These are phyloP conservation scores for Withania somnifera DNA, from an alignment of 305 asterid genomes.

Conservation along the genomic window DNA sequence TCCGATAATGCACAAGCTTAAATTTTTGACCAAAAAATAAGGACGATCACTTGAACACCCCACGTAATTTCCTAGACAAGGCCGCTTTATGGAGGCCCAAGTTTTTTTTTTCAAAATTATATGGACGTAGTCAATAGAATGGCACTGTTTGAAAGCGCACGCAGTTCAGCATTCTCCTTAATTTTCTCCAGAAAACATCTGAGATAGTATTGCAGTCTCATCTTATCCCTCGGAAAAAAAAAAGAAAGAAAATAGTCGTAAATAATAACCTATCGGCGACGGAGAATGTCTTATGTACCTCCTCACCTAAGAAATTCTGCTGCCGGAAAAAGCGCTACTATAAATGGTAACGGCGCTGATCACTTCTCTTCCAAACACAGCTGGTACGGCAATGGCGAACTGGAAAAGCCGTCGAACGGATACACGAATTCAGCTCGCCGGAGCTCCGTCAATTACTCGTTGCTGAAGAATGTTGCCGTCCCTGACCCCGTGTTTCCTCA, in stretches of 20 bases:
- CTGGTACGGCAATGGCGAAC: conserved; percentile 26
- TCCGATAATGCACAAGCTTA: too few species aligned
- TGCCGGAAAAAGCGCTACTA: conserved; percentile 17
- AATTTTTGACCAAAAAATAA: too few species aligned
- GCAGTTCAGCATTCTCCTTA: background rate
- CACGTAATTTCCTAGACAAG: too few species aligned
- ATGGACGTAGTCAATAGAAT: background rate
- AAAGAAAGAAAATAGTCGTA: background rate
- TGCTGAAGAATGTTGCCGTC: conserved; percentile 16
- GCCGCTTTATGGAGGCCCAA: background rate
- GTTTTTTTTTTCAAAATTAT: background rate
- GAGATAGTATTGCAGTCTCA: background rate
- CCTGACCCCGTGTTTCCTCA: conserved; percentile 49
- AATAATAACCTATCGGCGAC: background rate
- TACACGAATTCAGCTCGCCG: conserved; percentile 31
- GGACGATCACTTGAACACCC: too few species aligned
- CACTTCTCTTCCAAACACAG: conserved; percentile 27
- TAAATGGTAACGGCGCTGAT: conserved; percentile 25
- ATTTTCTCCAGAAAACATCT: background rate
- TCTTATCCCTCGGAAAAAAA: conserved; percentile 26
- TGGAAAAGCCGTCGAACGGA: conserved; percentile 13
- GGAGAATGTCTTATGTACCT: conserved; percentile 79
- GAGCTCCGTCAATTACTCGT: conserved; percentile 32
- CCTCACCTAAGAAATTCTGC: conserved; percentile 72
- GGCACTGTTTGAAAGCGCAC: background rate